These are phyloP conservation scores for Madurella mycetomatis DNA, from an alignment of 2,329 filamentous ascomycete genomes.

Conservation along the genomic window DNA sequence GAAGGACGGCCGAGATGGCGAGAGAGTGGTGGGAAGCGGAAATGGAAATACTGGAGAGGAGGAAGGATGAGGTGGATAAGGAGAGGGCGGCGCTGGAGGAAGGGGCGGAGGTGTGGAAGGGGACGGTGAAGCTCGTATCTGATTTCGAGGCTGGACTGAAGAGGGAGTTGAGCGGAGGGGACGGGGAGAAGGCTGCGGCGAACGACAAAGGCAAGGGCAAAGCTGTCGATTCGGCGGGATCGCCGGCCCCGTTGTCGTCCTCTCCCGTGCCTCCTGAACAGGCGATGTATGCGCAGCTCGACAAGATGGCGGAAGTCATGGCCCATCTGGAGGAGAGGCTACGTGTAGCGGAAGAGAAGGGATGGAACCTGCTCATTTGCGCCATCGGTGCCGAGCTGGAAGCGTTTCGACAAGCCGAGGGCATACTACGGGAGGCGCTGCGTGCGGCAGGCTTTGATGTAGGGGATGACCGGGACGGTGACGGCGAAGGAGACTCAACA, in stretches of 20 bases:
- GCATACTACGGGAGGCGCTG: slow-evolving; percentile 30
- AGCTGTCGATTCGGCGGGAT: not conserved
- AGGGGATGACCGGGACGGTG: slow-evolving; percentile 15
- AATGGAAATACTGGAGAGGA: slow-evolving; percentile 49
- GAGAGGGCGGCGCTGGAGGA: slow-evolving; percentile 64
- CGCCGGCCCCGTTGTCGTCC: not conserved
- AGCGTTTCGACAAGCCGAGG: slow-evolving; percentile 32
- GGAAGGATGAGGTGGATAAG: slow-evolving; percentile 52
- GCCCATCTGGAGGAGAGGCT: slow-evolving; percentile 51
- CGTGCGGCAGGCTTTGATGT: slow-evolving; percentile 29
- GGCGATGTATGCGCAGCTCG: slow-evolving; percentile 44
- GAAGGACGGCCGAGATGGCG: slow-evolving; percentile 66
- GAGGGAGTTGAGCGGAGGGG: slow-evolving; percentile 43
- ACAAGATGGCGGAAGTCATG: slow-evolving; percentile 54
- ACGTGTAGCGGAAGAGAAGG: slow-evolving; percentile 52
- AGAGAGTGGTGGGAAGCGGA: slow-evolving; percentile 67
- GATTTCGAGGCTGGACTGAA: slow-evolving; percentile 62
- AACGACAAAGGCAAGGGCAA: slow-evolving; percentile 31
- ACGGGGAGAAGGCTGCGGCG: too few relatives aligned
- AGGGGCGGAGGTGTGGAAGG: slow-evolving; percentile 63
- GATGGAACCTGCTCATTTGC: slow-evolving; percentile 71
- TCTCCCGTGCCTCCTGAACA: slow-evolving; percentile 31
- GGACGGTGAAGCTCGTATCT: slow-evolving; percentile 54
- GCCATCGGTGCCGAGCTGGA: slow-evolving; percentile 63
- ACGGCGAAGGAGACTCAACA: slow-evolving; percentile 14